phyloP scores from a whole-genome alignment of 164 flowering plant genomes.

The Aristolochia fimbriata region DNA sequence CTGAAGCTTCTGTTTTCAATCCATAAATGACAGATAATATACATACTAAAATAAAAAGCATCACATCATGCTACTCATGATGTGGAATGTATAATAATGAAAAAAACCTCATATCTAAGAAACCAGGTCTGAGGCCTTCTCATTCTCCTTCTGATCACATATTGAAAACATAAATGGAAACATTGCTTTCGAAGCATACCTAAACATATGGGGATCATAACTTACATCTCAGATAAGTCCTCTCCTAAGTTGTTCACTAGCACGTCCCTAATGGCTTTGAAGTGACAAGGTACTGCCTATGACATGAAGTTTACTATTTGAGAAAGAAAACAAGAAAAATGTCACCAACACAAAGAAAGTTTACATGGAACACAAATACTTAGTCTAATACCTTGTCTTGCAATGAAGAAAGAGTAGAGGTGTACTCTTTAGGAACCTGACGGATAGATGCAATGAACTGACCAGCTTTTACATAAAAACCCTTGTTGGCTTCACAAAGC shows the following conservation, averaged over 20 bases:
- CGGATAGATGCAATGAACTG: slow-evolving; percentile 77
- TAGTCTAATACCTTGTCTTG: slow-evolving; percentile 63
- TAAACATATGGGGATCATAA: background rate
- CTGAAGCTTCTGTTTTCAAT: no score
- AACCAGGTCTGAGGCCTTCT: no score
- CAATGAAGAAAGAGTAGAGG: slow-evolving; percentile 59
- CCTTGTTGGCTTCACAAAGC: slow-evolving; percentile 77
- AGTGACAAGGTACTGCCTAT: slow-evolving; percentile 75
- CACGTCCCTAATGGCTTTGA: slow-evolving; percentile 56
- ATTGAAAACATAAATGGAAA: no score
- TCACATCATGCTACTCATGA: no score
- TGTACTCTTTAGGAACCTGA: slow-evolving; percentile 74
- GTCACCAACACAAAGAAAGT: no score
- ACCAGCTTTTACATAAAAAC: slow-evolving; percentile 92
- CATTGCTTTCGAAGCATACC: no score
- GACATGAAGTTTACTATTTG: slow-evolving; percentile 8
- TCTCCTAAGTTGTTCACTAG: slow-evolving; percentile 38
- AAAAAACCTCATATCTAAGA: no score
- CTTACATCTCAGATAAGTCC: slow-evolving; percentile 68
- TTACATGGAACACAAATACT: background rate
- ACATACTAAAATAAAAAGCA: no score
- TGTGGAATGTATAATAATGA: no score
- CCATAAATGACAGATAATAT: no score
- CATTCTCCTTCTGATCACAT: no score
- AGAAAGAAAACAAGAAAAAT: slow-evolving; percentile 8